Evolutionary conservation across 2,329 filamentous ascomycete species (phyloP), one percentile per base, ranked within the genome.

Genomic region (Exophiala aquamarina): DNA sequence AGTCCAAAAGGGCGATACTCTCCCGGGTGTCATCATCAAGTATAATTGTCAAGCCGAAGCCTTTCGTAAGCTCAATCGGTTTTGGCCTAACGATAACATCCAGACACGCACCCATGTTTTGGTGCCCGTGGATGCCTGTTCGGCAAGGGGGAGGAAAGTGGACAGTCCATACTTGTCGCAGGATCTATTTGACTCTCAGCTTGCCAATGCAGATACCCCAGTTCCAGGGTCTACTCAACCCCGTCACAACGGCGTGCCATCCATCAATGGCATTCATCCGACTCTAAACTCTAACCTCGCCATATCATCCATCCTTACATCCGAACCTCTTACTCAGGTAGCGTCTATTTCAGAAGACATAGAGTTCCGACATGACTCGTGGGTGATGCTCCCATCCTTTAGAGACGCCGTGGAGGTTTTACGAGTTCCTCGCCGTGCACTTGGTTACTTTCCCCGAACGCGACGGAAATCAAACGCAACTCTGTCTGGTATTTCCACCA

Each of bases 1-100:
- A 60, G 89, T 97, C 14, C 79, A 84, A 59, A 80, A 84, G 11
- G 80, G 80, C 35, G 93, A 98, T 69, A 97, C 90, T 2, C 83
- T 97, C 58, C 90, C 91, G 1, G 92, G 93, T 2, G 83, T 98
- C 41, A 86, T 93, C 42, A 84, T 98, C 56, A 87, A 85, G 59
- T 98, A 94, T 68, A 86, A 88, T 59, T 97, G 92, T 65, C 82
- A 87, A 54, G 83, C 90, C 46, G 86, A 91, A 38, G 79, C 86
- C 2, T 84, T 98, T 56, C 80, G 89, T 49, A 93, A 88, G 64
- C 84, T 89, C 31, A 98, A 98, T 65, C 83, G 93, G 9, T 83
- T 98, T 61, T 98, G 93, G 93, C 89, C 90, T 5, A 89, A 90
- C 55, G 93, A 97, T 63, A 89, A 83, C 54, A 86, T 97, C 28